These are phyloP conservation scores for Asterella californica DNA, from an alignment of 225 moss, liverwort and hornwort species.

Conservation along the genomic window DNA sequence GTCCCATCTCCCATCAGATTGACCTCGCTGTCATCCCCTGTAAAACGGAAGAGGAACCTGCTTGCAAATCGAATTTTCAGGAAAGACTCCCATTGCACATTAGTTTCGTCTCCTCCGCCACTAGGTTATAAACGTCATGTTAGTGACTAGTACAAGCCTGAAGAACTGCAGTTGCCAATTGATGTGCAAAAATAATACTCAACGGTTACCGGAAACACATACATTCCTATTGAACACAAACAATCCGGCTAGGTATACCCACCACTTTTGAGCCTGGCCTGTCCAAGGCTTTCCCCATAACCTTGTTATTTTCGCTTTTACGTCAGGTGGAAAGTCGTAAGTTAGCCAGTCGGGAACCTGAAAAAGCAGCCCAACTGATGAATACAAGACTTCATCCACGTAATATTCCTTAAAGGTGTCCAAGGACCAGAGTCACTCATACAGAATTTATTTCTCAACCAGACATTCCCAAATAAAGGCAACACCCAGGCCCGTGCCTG, in stretches of 20 bases:
- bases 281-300: constrained; percentile 76
- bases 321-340: constrained; percentile 80
- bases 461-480: not conserved
- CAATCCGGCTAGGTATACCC: constrained; percentile 8
- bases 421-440: not conserved
- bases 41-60: constrained; percentile 88
- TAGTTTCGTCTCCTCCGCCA: not conserved
- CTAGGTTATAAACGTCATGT: not conserved
- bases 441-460: not conserved
- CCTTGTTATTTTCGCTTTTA: constrained; percentile 54
- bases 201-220: too few species aligned
- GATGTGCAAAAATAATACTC: too few species aligned
- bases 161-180: too few species aligned
- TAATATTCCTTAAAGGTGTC: not conserved
- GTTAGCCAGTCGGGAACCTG: constrained; percentile 83
- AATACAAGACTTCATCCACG: too few species aligned
- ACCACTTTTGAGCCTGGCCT: constrained; percentile 97
- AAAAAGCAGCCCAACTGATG: not conserved
- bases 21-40: constrained; percentile 67
- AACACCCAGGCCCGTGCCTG: not conserved
- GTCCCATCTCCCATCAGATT: constrained; percentile 64
- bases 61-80: not conserved
- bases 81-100: not conserved
- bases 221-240: too few species aligned
- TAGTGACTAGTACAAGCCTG: too few species aligned